Evolutionary conservation across 371 early-diverging fungal genomes (phyloP), one percentile per base, ranked within the genome.

Genomic region (Actinomortierella ambigua): DNA sequence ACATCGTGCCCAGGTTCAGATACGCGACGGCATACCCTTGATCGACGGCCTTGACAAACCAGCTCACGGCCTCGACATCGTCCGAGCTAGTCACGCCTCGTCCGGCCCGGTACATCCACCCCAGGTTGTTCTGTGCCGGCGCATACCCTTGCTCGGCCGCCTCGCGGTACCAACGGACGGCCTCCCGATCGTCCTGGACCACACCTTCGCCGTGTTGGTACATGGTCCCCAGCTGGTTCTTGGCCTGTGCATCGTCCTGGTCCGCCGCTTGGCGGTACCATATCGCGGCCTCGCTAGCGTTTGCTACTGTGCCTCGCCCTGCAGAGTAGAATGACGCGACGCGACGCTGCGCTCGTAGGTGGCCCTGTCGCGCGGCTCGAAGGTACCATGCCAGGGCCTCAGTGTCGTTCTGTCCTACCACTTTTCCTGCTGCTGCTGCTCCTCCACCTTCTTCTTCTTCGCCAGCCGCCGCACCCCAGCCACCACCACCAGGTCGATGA

Each of bases 131-230:
- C 80, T 88, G 93, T 15, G 91, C 88, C 1, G 91, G 92, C 0
- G 87, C 83, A 52, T 87, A 84, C 20, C 83, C 84, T 55, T 84
- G 85, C 18, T 66, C 73, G 2, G 92, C 91, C 8, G 92, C 89
- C 57, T 77, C 77, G 51, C 76, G 79, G 75, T 90, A 93, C 91
- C 91, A 93, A 56, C 79, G 75, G 27, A 83, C 79, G 13, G 85
- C 90, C 47, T 81, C 57, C 20, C 47, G 67, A 22, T 87, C 82
- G 67, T 93, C 83, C 53, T 84, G 84, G 24, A 81, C 81, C 0
- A 92, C 86, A 7, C 94, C 93, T 61, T 90, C 81, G 8, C 94
- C 95, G 75, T 93, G 88, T 34, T 89, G 90, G 59, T 90, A 95
- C 68, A 92, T 92, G 61, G 81, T 85, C 11, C 90, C 92, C 27